Conservation (phyloP, 441 rosid genomes). For the Euphorbia celastroides region DNA sequence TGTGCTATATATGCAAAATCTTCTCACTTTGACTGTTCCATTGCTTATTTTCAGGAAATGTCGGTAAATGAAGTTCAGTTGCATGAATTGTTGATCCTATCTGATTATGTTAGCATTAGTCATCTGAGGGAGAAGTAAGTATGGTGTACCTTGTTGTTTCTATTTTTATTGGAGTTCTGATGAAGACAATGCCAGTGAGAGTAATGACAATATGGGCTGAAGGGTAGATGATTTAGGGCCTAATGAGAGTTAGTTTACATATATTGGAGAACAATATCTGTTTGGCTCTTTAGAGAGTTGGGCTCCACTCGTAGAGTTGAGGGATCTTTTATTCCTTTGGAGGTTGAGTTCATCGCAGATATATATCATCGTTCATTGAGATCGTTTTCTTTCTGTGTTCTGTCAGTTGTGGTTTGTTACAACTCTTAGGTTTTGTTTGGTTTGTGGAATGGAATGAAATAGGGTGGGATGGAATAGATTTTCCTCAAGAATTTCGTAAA, state of each 20-base stretch:
- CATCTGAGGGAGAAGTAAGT: conserved; percentile 83
- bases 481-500: too few species aligned
- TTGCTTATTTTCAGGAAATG: conserved; percentile 42
- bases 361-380: too few species aligned
- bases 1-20: too few species aligned
- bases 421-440: neutral
- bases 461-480: too few species aligned
- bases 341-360: neutral
- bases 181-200: neutral
- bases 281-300: neutral
- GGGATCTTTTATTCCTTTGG: neutral
- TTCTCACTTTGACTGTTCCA: conserved; percentile 5
- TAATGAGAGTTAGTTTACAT: neutral
- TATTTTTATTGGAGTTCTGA: neutral
- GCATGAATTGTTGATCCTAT: conserved; percentile 58
- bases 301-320: neutral
- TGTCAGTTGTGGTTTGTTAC: neutral
- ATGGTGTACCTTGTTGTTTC: conserved; percentile 9
- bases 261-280: neutral
- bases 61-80: conserved; percentile 72
- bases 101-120: conserved; percentile 66
- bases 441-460: too few species aligned
- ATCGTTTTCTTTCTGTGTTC: neutral
- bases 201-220: neutral
- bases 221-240: neutral